Conservation (phyloP, 2,329 filamentous ascomycete species). For the Didymella lethalis region DNA sequence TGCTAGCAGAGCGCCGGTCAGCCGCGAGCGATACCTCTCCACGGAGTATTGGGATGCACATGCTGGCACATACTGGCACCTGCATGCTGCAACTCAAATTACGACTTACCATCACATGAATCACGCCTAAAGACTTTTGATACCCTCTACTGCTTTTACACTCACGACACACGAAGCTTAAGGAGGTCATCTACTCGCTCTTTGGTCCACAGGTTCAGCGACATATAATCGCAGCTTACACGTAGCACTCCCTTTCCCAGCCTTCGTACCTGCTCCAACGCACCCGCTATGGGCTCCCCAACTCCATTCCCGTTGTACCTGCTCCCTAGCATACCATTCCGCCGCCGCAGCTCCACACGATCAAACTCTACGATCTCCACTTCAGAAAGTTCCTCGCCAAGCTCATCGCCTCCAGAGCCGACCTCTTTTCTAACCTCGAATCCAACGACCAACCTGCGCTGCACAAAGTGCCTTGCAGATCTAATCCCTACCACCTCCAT, state of each 20-base stretch:
- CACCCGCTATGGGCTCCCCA: conserved; percentile 23
- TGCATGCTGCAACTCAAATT: conserved; percentile 2
- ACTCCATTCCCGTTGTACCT: conserved; percentile 55
- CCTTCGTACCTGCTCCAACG: background rate
- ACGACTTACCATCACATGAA: conserved; percentile 10
- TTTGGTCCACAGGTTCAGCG: background rate
- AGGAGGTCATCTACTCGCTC: background rate
- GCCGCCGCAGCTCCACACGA: conserved; percentile 53
- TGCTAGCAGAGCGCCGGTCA: background rate
- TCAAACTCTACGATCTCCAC: conserved; percentile 42
- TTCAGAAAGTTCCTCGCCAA: conserved; percentile 17
- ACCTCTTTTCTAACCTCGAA: conserved; percentile 36
- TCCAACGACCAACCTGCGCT: conserved; percentile 64
- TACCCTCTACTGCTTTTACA: background rate
- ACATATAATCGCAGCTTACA: conserved; percentile 4
- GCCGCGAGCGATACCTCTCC: background rate
- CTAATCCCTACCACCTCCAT: conserved; percentile 67
- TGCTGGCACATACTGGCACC: conserved; percentile 1
- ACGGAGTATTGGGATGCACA: conserved; percentile 1
- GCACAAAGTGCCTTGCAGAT: conserved; percentile 66
- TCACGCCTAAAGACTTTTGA: conserved; percentile 10
- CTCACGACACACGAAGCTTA: background rate
- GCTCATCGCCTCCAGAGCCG: conserved; percentile 34
- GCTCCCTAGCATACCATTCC: conserved; percentile 47
- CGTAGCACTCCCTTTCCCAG: background rate